Conservation (phyloP, 352 stramenopile genomes). For the Phytopythium oedochilum region DNA sequence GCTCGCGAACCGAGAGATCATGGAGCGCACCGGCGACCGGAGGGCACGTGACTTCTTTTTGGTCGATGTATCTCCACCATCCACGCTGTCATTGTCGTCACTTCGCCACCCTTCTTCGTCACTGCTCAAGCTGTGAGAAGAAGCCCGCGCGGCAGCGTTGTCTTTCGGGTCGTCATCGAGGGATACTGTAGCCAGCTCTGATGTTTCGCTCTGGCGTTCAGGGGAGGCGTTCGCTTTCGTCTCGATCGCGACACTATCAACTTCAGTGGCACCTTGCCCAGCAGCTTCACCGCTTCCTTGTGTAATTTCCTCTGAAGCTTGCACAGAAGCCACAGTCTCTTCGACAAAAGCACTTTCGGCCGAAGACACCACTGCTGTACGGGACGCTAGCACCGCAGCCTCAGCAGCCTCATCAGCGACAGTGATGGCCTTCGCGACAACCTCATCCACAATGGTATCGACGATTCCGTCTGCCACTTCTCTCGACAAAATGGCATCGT, state of each 20-base stretch:
- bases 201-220: background rate
- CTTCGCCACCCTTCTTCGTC: slow-evolving; percentile 6
- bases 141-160: background rate
- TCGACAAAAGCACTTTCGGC: background rate
- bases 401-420: background rate
- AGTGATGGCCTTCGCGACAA: background rate
- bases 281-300: background rate
- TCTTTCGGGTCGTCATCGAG: background rate
- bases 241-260: too few species aligned
- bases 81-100: slow-evolving; percentile 3
- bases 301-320: background rate
- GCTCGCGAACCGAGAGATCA: slow-evolving; percentile 31
- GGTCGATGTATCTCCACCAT: background rate
- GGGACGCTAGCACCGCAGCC: background rate
- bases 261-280: background rate
- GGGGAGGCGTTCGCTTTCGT: background rate
- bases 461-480: background rate
- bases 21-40: slow-evolving; percentile 5
- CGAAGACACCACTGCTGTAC: background rate
- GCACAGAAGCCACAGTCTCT: background rate
- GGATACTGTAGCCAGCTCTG: background rate
- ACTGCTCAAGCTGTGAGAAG: background rate
- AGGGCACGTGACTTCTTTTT: slow-evolving; percentile 15
- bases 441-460: background rate
- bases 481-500: background rate